Evolutionary conservation across 805 yeast genomes (phyloP), one percentile per base, ranked within the genome.

Genomic region (Dipodascopsis tothii): DNA sequence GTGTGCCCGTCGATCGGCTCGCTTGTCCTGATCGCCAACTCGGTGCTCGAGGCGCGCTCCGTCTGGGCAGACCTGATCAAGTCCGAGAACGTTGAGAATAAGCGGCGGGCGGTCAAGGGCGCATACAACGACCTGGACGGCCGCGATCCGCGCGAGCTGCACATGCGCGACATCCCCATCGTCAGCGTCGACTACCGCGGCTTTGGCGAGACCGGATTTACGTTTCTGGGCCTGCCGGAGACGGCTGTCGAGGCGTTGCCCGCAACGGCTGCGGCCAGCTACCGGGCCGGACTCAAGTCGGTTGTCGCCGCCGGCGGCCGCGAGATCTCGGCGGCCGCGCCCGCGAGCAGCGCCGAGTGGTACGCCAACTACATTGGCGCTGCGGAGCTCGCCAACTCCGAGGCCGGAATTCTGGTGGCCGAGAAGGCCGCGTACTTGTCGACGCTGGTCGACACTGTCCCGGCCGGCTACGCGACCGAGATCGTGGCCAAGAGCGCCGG

Each of bases 41-140:
- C 51, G 17, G 35, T 41, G 17, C 41, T 43, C 33, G 57, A 52
- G 33, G 41, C 50, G 35, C 42, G 58, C 9, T 28, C 44, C 11
- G 39, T 56, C 18, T 55, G 59, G 59, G 33, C 43, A 3, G 28
- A 38, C 2, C 43, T 52, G n/a, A 30, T 54, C 17, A 45, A 44
- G 14, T 44, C 45, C 14, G 51, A 41, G 19, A 36, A 35, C 11
- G 23, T 22, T 17, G 16, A 16, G 9, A 20, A 16, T 19, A 35
- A 19, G 38, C 38, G 18, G 16, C n/a, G n/a, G n/a, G n/a, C n/a
- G n/a, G n/a, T n/a, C n/a, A n/a, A n/a, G n/a, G n/a, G n/a, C n/a
- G n/a, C n/a, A n/a, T n/a, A n/a, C n/a, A n/a, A n/a, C n/a, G n/a
- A n/a, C n/a, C n/a, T n/a, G n/a, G 38, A 14, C 25, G 18, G n/a